Percentiles rank a stretch among this genome's conserved stretches.
Evolutionary conservation across 441 rosid genomes (phyloP).

Genomic region (Kokia cookei): DNA sequence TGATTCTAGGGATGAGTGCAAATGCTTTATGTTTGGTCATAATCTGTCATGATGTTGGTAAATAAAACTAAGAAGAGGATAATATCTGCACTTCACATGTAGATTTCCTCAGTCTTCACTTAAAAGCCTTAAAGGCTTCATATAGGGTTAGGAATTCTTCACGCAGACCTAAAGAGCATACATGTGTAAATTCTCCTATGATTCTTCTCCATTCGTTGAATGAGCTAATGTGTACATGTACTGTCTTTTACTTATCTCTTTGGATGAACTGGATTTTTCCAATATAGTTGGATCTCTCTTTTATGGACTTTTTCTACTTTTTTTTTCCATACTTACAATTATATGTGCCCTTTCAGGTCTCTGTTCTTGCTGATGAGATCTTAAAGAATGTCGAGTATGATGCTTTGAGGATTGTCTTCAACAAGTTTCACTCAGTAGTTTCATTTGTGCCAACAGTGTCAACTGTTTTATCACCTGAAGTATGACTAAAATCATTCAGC

Average conservation of each 20-base stretch:
- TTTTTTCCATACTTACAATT: neutral
- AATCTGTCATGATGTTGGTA: neutral
- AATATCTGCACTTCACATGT: neutral
- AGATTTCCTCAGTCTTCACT: neutral
- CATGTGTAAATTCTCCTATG: neutral
- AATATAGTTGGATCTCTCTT: neutral
- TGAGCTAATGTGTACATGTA: neutral
- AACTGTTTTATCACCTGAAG: constrained; percentile 9
- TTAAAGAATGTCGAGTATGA: constrained; percentile 79
- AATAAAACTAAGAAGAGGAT: no score
- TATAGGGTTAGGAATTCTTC: neutral
- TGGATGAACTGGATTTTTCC: neutral
- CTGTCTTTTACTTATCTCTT: neutral
- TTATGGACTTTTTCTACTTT: neutral
- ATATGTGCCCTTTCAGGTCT: constrained; percentile 48
- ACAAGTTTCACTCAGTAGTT: constrained; percentile 84
- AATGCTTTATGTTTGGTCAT: neutral
- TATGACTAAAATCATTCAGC: neutral
- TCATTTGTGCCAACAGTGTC: constrained; percentile 74
- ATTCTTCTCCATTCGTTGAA: neutral
- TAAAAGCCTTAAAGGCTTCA: neutral
- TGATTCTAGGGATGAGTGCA: neutral
- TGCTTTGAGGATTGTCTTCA: constrained; percentile 85
- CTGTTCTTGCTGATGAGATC: constrained; percentile 91
- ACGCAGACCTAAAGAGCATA: neutral